Conservation (phyloP, 495 filamentous ascomycete species). For the Trichoderma virens region DNA sequence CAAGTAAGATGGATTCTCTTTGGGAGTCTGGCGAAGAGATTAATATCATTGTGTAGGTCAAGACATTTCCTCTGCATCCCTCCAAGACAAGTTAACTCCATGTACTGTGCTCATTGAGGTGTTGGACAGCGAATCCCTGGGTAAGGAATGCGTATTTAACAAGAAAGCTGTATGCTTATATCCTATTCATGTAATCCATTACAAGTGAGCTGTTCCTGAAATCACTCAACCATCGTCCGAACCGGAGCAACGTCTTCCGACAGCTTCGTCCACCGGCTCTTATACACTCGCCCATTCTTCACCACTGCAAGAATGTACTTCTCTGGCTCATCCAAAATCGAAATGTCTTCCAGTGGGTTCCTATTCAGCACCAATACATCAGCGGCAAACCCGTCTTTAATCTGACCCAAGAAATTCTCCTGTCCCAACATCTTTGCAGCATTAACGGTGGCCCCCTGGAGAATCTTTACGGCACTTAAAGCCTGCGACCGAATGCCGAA, state of each 20-base stretch:
- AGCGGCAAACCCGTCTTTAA: conserved; percentile 33
- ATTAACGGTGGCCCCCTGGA: conserved; percentile 46
- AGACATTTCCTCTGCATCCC: too few relatives aligned
- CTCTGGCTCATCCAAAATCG: conserved; percentile 39
- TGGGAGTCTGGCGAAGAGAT: too few relatives aligned
- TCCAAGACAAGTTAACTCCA: too few relatives aligned
- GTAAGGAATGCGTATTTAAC: too few relatives aligned
- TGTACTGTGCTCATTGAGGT: too few relatives aligned
- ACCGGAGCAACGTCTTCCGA: conserved; percentile 18
- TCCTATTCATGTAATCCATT: too few relatives aligned
- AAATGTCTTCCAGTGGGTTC: conserved; percentile 47
- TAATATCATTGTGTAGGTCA: too few relatives aligned
- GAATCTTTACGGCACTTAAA: conserved; percentile 32
- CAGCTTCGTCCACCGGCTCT: conserved; percentile 35
- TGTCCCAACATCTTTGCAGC: conserved; percentile 39
- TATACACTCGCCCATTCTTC: conserved; percentile 41
- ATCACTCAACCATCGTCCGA: conserved; percentile 6
- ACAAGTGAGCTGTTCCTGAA: too few relatives aligned
- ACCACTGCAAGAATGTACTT: conserved; percentile 39
- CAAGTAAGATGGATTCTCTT: too few relatives aligned
- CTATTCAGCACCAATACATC: conserved; percentile 36
- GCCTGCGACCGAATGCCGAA: conserved; percentile 39
- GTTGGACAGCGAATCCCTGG: too few relatives aligned
- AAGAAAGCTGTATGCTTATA: too few relatives aligned
- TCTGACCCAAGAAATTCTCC: conserved; percentile 34